phyloP scores from a whole-genome alignment of 257 asterid species.

The Cordia subcordata region DNA sequence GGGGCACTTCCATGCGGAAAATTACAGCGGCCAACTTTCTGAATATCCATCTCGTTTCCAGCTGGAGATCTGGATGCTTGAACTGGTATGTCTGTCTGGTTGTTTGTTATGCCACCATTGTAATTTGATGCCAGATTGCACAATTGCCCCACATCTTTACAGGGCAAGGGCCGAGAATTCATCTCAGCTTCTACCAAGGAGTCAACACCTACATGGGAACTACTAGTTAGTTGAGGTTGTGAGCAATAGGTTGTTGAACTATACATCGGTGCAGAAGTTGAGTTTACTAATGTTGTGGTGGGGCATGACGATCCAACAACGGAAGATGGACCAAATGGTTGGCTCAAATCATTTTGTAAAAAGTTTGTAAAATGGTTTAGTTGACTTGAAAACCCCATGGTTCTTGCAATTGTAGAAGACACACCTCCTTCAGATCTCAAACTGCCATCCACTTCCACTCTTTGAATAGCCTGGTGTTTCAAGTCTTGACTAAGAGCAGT shows the following conservation, averaged over 20 bases:
- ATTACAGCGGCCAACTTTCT: constrained; percentile 24
- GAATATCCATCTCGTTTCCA: constrained; percentile 29
- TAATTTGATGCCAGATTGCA: constrained; percentile 34
- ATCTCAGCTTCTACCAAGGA: constrained; percentile 34
- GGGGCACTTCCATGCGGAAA: constrained; percentile 31
- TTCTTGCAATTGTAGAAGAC: constrained; percentile 38
- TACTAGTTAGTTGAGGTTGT: constrained; percentile 39
- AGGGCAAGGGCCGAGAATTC: constrained; percentile 13
- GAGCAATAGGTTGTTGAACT: constrained; percentile 67
- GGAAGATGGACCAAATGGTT: constrained; percentile 76
- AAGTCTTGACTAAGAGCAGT: constrained; percentile 45
- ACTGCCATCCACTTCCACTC: constrained; percentile 48
- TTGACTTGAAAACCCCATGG: constrained; percentile 46
- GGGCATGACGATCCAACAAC: constrained; percentile 67
- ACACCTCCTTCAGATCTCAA: constrained; percentile 36
- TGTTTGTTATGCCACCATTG: constrained; percentile 26
- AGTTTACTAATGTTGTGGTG: constrained; percentile 65
- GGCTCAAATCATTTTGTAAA: constrained; percentile 56
- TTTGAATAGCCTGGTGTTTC: constrained; percentile 38
- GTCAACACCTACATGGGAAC: constrained; percentile 25
- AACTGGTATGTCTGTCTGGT: constrained; percentile 29
- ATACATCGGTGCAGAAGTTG: constrained; percentile 68
- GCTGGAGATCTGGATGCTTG: constrained; percentile 30
- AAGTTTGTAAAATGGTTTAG: constrained; percentile 54
- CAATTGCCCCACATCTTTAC: constrained; percentile 30